Percentiles rank a stretch among this genome's conserved stretches.
Evolutionary conservation across 1,284 basidiomycete species (phyloP).

Genomic region (Ganoderma lucidum): DNA sequence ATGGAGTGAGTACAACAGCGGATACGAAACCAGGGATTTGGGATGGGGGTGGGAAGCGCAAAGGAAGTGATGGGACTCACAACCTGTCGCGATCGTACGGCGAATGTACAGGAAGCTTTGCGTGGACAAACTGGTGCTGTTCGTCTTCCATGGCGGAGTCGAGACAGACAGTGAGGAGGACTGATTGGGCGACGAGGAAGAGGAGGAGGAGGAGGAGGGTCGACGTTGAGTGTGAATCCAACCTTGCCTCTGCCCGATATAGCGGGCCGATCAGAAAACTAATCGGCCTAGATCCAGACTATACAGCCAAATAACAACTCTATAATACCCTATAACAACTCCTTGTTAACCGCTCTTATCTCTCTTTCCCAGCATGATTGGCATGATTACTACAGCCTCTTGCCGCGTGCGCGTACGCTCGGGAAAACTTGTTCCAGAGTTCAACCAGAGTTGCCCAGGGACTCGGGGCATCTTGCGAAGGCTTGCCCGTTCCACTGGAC

Average conservation of each 20-base stretch:
- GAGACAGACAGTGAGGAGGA: conserved; percentile 14
- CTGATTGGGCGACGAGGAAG: conserved; percentile 16
- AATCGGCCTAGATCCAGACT: conserved; percentile 18
- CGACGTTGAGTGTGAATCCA: conserved; percentile 23
- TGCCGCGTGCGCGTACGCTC: background rate
- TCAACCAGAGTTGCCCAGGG: background rate
- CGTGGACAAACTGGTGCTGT: conserved; percentile 43
- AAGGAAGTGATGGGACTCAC: conserved; percentile 38
- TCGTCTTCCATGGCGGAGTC: conserved; percentile 43
- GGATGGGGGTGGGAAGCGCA: conserved; percentile 31
- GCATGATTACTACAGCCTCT: background rate
- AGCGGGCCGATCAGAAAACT: conserved; percentile 27
- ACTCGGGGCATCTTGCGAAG: background rate
- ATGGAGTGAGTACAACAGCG: conserved; percentile 30
- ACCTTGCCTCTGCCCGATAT: conserved; percentile 22
- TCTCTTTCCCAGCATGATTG: background rate
- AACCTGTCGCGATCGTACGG: conserved; percentile 44
- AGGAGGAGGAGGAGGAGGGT: background rate
- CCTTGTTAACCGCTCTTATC: background rate
- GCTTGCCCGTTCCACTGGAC: background rate
- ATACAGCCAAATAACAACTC: conserved; percentile 12
- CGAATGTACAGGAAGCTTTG: conserved; percentile 40
- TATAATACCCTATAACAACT: background rate
- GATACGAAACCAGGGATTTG: conserved; percentile 33
- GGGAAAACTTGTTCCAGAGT: background rate